phyloP scores from a whole-genome alignment of 2,329 filamentous ascomycete species.

The Aspergillus sp. region DNA sequence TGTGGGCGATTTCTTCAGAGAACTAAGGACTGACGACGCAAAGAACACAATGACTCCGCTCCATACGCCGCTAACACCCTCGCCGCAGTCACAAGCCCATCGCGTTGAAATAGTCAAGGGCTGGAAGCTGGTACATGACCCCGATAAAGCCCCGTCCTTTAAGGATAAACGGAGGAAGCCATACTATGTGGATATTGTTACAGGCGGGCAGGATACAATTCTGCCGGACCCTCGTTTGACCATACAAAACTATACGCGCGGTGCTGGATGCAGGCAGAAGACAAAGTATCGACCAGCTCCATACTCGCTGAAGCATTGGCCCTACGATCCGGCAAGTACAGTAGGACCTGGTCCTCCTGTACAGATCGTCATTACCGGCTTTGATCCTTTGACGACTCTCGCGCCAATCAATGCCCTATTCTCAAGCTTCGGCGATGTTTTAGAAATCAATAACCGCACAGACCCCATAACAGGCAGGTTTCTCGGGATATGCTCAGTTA shows the following conservation, averaged over 20 bases:
- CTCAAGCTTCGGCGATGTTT: conserved; percentile 65
- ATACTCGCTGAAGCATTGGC: conserved; percentile 79
- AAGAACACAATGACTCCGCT: conserved; percentile 42
- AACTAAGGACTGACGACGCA: conserved; percentile 25
- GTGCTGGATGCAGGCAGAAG: conserved; percentile 65
- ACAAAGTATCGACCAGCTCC: conserved; percentile 69
- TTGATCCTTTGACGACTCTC: conserved; percentile 84
- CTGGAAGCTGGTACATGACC: conserved; percentile 62
- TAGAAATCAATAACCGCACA: conserved; percentile 88
- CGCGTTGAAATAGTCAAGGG: conserved; percentile 55
- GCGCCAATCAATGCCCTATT: conserved; percentile 39
- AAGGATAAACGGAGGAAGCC: conserved; percentile 57
- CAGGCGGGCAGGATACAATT: conserved; percentile 59
- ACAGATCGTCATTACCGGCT: conserved; percentile 92
- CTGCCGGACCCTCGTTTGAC: conserved; percentile 79
- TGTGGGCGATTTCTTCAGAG: conserved; percentile 26
- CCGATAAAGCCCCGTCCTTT: conserved; percentile 52
- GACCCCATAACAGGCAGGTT: conserved; percentile 94
- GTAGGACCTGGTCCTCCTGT: conserved; percentile 86
- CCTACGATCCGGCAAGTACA: conserved; percentile 78
- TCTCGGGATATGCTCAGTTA: conserved; percentile 87
- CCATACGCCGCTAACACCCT: conserved; percentile 46
- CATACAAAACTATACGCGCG: conserved; percentile 61
- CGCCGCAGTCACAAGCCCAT: conserved; percentile 51
- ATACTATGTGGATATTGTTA: conserved; percentile 53